These are phyloP conservation scores for Phytopythium vexans DNA, from an alignment of 352 stramenopile genomes.

Conservation along the genomic window DNA sequence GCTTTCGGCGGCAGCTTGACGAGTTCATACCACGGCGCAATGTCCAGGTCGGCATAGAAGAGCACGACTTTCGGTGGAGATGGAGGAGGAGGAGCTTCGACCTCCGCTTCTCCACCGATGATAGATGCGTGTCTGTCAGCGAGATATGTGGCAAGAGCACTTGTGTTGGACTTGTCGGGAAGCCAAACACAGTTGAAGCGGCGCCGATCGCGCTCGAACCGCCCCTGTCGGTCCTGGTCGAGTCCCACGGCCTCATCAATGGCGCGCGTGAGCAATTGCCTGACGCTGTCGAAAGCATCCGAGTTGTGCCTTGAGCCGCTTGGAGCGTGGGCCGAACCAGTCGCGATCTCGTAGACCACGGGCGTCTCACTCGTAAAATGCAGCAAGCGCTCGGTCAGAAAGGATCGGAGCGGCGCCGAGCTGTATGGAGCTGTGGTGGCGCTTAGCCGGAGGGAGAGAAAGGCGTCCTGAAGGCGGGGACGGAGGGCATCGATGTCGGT, in stretches of 20 bases:
- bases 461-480: constrained; percentile 31
- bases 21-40: constrained; percentile 67
- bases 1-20: constrained; percentile 9
- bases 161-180: constrained; percentile 16
- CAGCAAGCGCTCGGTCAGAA: constrained; percentile 22
- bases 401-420: constrained; percentile 14
- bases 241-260: constrained; percentile 41
- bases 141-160: neutral
- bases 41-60: constrained; percentile 65
- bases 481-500: constrained; percentile 15
- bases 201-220: constrained; percentile 30
- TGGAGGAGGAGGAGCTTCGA: neutral
- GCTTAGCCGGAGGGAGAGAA: constrained; percentile 20
- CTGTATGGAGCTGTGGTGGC: constrained; percentile 33
- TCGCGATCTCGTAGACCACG: constrained; percentile 34
- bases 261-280: constrained; percentile 22
- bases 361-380: constrained; percentile 37
- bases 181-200: constrained; percentile 26
- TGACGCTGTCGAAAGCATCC: constrained; percentile 16
- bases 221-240: constrained; percentile 21
- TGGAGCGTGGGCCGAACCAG: neutral
- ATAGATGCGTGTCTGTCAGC: neutral
- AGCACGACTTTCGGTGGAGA: constrained; percentile 13
- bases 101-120: neutral
- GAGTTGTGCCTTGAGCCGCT: neutral